A percentile compares a stretch with the other conserved stretches of the same genome.
Conservation (phyloP, 306 rosid species). For the Cicer yamashitae region DNA sequence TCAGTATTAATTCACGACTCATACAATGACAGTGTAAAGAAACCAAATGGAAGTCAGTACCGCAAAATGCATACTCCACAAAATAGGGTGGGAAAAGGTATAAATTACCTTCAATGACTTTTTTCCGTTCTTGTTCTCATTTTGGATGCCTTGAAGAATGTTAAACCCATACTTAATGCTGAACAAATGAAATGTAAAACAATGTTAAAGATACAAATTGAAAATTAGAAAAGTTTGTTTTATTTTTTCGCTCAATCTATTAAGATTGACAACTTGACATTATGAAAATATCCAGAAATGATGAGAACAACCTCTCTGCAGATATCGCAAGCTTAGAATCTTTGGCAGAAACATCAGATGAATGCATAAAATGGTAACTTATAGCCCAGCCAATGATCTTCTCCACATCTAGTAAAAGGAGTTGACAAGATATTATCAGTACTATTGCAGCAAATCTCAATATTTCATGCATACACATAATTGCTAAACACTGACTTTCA, state of each 20-base stretch:
- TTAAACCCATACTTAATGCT: conserved; percentile 76
- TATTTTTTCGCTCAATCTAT: conserved; percentile 1
- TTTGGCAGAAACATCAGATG: conserved; percentile 54
- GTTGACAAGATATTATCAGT: conserved; percentile 26
- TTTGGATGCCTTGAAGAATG: conserved; percentile 77
- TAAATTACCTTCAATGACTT: conserved; percentile 77
- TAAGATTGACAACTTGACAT: background rate
- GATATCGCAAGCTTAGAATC: conserved; percentile 71
- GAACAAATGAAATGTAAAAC: conserved; percentile 49
- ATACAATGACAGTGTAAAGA: conserved; percentile 1
- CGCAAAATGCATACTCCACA: background rate
- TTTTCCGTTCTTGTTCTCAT: conserved; percentile 73
- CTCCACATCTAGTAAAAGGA: conserved; percentile 66
- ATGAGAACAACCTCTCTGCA: conserved; percentile 68
- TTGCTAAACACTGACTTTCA: conserved; percentile 64
- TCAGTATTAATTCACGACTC: background rate
- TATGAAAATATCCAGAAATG: conserved; percentile 25
- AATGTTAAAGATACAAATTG: conserved; percentile 32
- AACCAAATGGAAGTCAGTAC: conserved; percentile 6
- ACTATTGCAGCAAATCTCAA: conserved; percentile 29
- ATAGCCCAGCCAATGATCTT: conserved; percentile 89
- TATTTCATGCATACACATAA: background rate
- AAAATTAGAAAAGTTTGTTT: conserved; percentile 15
- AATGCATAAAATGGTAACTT: conserved; percentile 76
- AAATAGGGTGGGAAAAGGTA: conserved; percentile 16